phyloP scores from a whole-genome alignment of 192 early-diverging fungal species.

The Coemansia sp. region DNA sequence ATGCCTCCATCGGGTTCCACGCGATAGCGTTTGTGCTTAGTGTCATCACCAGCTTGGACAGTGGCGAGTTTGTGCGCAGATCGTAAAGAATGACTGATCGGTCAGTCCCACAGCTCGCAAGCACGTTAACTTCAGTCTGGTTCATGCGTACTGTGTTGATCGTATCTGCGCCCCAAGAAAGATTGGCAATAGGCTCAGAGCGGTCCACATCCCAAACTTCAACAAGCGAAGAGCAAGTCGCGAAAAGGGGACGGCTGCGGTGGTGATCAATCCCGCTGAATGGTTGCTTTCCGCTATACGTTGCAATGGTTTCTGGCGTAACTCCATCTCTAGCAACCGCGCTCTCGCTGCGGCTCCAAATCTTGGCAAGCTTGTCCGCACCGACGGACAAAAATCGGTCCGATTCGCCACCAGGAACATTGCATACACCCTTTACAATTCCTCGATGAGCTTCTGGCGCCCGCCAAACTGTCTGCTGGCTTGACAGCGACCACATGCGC shows the following conservation, averaged over 20 bases:
- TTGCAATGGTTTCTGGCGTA: conserved; percentile 63
- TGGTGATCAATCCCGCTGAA: conserved; percentile 93
- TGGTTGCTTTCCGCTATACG: conserved; percentile 74
- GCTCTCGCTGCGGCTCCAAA: conserved; percentile 74
- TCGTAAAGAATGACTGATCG: conserved; percentile 95
- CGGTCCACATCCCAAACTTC: conserved; percentile 92
- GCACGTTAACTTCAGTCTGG: conserved; percentile 90
- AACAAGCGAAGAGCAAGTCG: conserved; percentile 81
- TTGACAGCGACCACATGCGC: conserved; percentile 84
- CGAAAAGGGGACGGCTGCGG: conserved; percentile 78
- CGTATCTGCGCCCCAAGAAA: conserved; percentile 95
- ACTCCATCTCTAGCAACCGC: conserved; percentile 22
- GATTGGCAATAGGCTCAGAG: conserved; percentile 77
- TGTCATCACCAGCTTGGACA: conserved; percentile 81
- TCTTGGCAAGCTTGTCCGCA: conserved; percentile 90
- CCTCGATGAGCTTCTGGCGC: conserved; percentile 72
- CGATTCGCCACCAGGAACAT: conserved; percentile 61
- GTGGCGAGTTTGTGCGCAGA: conserved; percentile 80
- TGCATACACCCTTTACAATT: conserved; percentile 84
- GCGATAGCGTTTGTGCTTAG: conserved; percentile 92
- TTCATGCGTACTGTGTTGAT: conserved; percentile 95
- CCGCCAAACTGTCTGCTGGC: conserved; percentile 75
- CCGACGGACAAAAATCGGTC: conserved; percentile 87
- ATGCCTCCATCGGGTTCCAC: conserved; percentile 99
- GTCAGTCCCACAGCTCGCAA: conserved; percentile 93